Base-by-base conservation (phyloP, 805 yeast species). In the Kodamaea fukazawae region DNA sequence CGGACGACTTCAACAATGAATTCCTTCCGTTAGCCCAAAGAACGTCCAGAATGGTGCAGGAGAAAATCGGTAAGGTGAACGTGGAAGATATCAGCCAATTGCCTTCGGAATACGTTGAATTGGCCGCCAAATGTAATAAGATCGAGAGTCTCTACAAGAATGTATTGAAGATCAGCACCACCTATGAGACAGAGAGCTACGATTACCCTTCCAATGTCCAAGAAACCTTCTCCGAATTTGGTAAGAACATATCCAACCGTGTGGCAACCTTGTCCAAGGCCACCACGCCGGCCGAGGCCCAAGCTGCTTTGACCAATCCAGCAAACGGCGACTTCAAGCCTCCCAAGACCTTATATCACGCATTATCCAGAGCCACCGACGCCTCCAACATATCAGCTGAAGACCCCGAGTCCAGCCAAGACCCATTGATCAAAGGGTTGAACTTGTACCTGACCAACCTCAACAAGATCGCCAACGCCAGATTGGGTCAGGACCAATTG, bases 261-360 rank as follows among this genome's bases (percentile, higher is more conserved):
- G 82, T 86, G 34, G 70, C 75, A 43, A 84, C 79, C 45, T 70
- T 86, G 44, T 76, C 89, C 12, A 76, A 74, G 55, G 95, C 89
- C 10, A 74, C 83, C 34, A 73, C 84, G 16, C 86, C 91, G 1
- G 75, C 79, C n/a, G 95, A 86, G 58, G 91, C 90, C 4, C 93
- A 86, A 65, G 78, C 84, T 10, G 84, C 86, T 10, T 58, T 70
- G 46, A 65, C 84, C 29, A 67, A 75, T 39, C 61, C 66, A 11
- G 45, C 48, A 12, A 54, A 53, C 8, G 66, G 70, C 17, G 70
- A 69, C 49, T 63, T 80, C 57, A 67, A 75, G 53, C 72, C 79
- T 32, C 95, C 95, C 51, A 84, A 85, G 71, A 87, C 95, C 11
- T 70, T 86, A 54, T 81, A 83, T 61, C 91, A 85, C 58, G 95